phyloP scores from a whole-genome alignment of 371 early-diverging fungal genomes.

The Mucor mucedo region DNA sequence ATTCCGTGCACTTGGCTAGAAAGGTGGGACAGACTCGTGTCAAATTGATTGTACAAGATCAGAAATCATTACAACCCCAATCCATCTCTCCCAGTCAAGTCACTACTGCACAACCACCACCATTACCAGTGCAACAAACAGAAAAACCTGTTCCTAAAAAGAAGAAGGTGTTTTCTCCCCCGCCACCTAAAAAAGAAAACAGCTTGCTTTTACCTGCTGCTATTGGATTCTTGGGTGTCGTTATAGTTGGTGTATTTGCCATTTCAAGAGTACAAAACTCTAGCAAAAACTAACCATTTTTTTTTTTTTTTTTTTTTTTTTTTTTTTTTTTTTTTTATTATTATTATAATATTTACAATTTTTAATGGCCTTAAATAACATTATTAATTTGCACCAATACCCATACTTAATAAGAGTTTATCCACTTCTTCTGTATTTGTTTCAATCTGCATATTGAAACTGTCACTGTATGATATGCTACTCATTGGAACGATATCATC shows the following conservation, averaged over 20 bases:
- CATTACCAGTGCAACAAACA: not conserved
- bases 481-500: not conserved
- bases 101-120: not conserved
- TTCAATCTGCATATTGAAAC: not conserved
- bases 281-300: not conserved
- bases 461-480: not conserved
- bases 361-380: not conserved
- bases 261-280: slow-evolving; percentile 23
- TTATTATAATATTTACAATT: not conserved
- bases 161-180: slow-evolving; percentile 18
- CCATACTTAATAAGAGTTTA: not conserved
- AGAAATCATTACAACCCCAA: not conserved
- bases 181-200: slow-evolving; percentile 8
- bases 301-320: no score
- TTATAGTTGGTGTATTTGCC: slow-evolving; percentile 51
- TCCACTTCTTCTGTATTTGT: slow-evolving; percentile 1
- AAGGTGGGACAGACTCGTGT: slow-evolving; percentile 74
- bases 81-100: not conserved
- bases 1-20: slow-evolving; percentile 79
- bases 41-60: slow-evolving; percentile 66
- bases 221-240: slow-evolving; percentile 47
- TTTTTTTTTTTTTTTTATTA: no score
- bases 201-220: slow-evolving; percentile 52
- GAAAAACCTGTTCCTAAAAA: slow-evolving; percentile 1
- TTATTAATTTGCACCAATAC: not conserved